Evolutionary conservation across 192 early-diverging fungal species (phyloP).

Genomic region (Coemansia sp.): DNA sequence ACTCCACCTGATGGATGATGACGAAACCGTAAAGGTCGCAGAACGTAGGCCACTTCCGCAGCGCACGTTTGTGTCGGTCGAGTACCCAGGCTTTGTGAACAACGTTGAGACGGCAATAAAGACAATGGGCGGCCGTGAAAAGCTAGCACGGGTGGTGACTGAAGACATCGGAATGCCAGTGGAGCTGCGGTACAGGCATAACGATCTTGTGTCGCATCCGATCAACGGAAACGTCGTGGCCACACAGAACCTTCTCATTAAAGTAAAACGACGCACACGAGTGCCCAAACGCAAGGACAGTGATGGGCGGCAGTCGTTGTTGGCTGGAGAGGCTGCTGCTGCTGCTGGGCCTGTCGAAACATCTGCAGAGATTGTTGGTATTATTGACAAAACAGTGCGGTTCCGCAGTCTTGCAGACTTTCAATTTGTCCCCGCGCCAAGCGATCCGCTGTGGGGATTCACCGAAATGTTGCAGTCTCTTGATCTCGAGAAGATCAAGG

Average conservation of each 20-base stretch:
- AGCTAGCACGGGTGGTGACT: conserved; percentile 25
- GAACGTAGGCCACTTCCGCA: conserved; percentile 28
- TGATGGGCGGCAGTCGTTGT: neutral
- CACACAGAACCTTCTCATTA: conserved; percentile 45
- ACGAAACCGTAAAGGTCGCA: conserved; percentile 10
- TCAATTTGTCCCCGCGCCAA: conserved; percentile 32
- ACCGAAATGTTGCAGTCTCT: conserved; percentile 5
- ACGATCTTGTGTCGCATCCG: conserved; percentile 49
- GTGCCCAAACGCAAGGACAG: conserved; percentile 15
- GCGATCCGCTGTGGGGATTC: conserved; percentile 23
- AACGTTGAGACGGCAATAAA: conserved; percentile 34
- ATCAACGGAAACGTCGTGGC: conserved; percentile 46
- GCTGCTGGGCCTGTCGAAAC: neutral
- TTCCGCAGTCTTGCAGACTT: conserved; percentile 53
- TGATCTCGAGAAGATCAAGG: conserved; percentile 34
- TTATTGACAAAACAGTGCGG: conserved; percentile 48
- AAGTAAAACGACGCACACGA: conserved; percentile 37
- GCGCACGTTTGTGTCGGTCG: conserved; percentile 34
- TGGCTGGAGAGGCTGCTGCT: too few relatives aligned
- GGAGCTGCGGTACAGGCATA: conserved; percentile 52
- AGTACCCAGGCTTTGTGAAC: conserved; percentile 52
- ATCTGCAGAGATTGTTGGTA: conserved; percentile 27
- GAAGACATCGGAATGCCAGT: conserved; percentile 31
- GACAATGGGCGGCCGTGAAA: conserved; percentile 46
- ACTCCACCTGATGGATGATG: neutral